Conservation (phyloP, 441 rosid genomes). For the Syzygium malaccense region DNA sequence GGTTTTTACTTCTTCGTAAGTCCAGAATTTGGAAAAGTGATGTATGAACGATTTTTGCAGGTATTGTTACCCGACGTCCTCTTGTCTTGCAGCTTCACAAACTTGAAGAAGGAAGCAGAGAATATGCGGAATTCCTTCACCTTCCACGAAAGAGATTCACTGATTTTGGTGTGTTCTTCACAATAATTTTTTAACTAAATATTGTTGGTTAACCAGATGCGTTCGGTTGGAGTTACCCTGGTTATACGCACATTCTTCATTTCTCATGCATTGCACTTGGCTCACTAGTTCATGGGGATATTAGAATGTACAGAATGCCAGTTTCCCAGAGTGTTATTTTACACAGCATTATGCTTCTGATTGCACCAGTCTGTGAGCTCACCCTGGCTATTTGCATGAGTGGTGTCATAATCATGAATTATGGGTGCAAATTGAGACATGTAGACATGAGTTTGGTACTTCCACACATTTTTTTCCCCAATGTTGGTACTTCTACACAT, state of each 20-base stretch:
- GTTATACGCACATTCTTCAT: background rate
- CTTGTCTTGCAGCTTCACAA: constrained; percentile 96
- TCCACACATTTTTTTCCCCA: background rate
- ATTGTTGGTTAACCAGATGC: background rate
- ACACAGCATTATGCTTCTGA: background rate
- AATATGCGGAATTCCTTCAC: constrained; percentile 96
- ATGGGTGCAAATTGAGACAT: background rate
- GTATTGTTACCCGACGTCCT: constrained; percentile 94
- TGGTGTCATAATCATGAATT: background rate
- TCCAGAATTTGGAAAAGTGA: background rate
- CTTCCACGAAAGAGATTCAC: constrained; percentile 73
- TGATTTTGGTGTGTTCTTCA: constrained; percentile 57
- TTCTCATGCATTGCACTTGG: background rate
- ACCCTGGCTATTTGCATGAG: background rate
- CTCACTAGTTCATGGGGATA: background rate
- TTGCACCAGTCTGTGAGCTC: background rate
- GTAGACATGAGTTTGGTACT: background rate
- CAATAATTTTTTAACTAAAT: background rate
- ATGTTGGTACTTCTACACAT: background rate
- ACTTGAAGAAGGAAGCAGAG: constrained; percentile 81
- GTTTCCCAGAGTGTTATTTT: background rate
- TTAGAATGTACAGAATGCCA: background rate
- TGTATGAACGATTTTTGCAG: constrained; percentile 24
- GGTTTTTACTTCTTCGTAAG: background rate
- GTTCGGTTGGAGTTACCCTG: background rate